Conservation (phyloP, 306 rosid species). For the Canavalia gladiata region DNA sequence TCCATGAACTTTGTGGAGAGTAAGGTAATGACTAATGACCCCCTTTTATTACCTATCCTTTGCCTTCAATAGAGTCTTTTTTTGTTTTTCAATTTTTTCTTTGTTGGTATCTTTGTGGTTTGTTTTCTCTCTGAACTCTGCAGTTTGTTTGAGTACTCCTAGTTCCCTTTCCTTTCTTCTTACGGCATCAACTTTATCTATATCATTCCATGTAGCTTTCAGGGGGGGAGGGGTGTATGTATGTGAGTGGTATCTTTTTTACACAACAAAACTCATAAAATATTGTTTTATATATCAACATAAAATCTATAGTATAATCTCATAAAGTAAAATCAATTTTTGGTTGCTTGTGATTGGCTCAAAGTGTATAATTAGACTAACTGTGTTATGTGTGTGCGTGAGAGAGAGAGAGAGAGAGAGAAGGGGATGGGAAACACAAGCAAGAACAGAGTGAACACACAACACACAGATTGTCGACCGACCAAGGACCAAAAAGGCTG, state of each 20-base stretch:
- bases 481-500: constrained; percentile 82
- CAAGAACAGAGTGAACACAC: constrained; percentile 64
- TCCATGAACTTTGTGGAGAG: constrained; percentile 58
- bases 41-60: constrained; percentile 51
- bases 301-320: not conserved
- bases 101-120: constrained; percentile 62
- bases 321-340: constrained; percentile 40
- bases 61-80: constrained; percentile 53
- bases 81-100: constrained; percentile 38
- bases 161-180: constrained; percentile 81
- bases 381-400: not conserved
- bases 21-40: constrained; percentile 41
- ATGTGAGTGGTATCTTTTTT: constrained; percentile 41
- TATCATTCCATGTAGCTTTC: constrained; percentile 64
- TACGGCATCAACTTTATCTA: constrained; percentile 72
- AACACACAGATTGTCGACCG: constrained; percentile 86
- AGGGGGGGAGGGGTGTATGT: constrained; percentile 36
- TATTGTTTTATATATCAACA: not conserved
- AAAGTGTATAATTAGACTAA: constrained; percentile 56
- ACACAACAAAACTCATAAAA: constrained; percentile 12
- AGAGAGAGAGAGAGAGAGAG: constrained; percentile 10
- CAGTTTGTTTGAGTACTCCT: constrained; percentile 57
- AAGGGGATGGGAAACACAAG: constrained; percentile 61
- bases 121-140: constrained; percentile 43
- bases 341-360: constrained; percentile 61